Percentiles rank a stretch among this genome's conserved stretches.
These are phyloP conservation scores for Pleurotus platypus DNA, from an alignment of 768 basidiomycete species.

Conservation along the genomic window DNA sequence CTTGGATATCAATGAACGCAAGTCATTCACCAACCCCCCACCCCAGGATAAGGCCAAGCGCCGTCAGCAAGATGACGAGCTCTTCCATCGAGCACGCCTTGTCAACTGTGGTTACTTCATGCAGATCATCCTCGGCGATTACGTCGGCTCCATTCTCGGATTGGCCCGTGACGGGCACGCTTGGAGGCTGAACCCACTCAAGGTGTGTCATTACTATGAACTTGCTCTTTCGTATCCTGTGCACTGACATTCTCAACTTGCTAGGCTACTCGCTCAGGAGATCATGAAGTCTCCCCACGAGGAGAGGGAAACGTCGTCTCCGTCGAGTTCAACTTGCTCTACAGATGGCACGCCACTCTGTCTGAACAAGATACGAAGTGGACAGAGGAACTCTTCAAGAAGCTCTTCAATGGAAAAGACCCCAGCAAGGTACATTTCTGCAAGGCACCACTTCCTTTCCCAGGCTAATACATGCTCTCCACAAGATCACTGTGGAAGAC, in stretches of 20 bases:
- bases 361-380: conserved; percentile 53
- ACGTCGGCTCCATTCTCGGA: conserved; percentile 72
- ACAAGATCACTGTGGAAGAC: conserved; percentile 30
- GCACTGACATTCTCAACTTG: neutral
- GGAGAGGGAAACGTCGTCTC: conserved; percentile 78
- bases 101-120: conserved; percentile 74
- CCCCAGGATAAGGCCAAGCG: conserved; percentile 19
- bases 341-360: conserved; percentile 66
- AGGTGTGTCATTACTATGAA: conserved; percentile 29
- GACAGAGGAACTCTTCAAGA: conserved; percentile 44
- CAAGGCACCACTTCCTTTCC: neutral
- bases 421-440: conserved; percentile 28
- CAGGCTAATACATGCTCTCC: neutral
- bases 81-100: conserved; percentile 69
- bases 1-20: conserved; percentile 63
- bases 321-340: conserved; percentile 68
- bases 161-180: conserved; percentile 56
- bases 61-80: conserved; percentile 65
- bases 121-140: conserved; percentile 70
- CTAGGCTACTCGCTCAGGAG: conserved; percentile 45
- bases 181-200: conserved; percentile 71
- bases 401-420: conserved; percentile 37
- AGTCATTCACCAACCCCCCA: conserved; percentile 33
- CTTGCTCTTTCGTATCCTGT: too few species aligned
- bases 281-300: conserved; percentile 53